Percentiles rank a stretch among this genome's conserved stretches.
Evolutionary conservation across 2,329 filamentous ascomycete genomes (phyloP).

Genomic region (Xenosphaeropsis pyriputrescens): DNA sequence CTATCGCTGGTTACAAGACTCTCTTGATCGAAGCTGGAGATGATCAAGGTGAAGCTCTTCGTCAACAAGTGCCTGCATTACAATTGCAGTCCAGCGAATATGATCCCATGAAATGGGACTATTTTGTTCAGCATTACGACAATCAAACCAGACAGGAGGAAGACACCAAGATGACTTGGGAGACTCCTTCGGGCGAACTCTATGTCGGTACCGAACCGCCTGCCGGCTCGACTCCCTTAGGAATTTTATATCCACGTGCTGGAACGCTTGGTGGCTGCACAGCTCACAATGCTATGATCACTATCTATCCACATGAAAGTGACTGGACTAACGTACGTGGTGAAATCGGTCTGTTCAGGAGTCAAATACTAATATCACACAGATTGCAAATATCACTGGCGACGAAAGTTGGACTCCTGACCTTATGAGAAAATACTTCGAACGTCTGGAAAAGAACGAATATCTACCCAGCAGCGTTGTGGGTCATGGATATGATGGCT

Average conservation of each 20-base stretch:
- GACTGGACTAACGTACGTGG: constrained; percentile 10
- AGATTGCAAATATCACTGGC: constrained; percentile 8
- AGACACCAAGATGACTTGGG: constrained; percentile 18
- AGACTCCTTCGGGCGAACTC: constrained; percentile 12
- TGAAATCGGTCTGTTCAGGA: constrained; percentile 1
- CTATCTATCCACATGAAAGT: constrained; percentile 7
- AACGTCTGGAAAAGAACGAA: constrained; percentile 3
- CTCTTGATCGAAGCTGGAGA: constrained; percentile 39
- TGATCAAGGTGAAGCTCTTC: constrained; percentile 26
- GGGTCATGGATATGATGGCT: constrained; percentile 12
- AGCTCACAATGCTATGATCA: constrained; percentile 12
- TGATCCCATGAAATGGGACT: constrained; percentile 33
- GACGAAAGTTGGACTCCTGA: constrained; percentile 10
- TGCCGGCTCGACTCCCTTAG: constrained; percentile 9
- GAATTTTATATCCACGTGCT: constrained; percentile 15
- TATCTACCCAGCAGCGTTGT: constrained; percentile 4
- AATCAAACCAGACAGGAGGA: constrained; percentile 4
- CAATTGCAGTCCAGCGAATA: constrained; percentile 30
- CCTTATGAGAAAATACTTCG: constrained; percentile 11
- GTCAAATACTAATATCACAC: no score
- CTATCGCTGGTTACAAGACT: constrained; percentile 32
- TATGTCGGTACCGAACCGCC: constrained; percentile 14
- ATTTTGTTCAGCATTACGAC: constrained; percentile 13
- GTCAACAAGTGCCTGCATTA: constrained; percentile 31
- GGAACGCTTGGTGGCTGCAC: constrained; percentile 17